These are phyloP conservation scores for Pinus tabuliformis DNA, from an alignment of 75 land plant genomes.

Conservation along the genomic window DNA sequence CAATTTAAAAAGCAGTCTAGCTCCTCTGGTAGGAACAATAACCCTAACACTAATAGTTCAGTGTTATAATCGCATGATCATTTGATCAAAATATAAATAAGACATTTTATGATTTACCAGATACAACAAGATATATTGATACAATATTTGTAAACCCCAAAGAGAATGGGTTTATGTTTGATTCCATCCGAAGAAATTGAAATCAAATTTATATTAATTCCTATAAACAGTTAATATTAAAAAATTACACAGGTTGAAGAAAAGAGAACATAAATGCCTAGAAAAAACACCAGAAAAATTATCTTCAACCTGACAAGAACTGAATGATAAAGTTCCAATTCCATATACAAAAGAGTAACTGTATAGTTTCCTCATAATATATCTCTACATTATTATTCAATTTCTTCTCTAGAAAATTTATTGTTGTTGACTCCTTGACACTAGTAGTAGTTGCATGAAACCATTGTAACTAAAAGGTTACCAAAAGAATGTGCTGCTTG, in stretches of 20 bases:
- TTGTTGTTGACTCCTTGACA: conserved; percentile 84
- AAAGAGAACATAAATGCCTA: too few relatives aligned
- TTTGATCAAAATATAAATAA: not conserved
- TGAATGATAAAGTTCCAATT: conserved; percentile 1
- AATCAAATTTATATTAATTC: too few relatives aligned
- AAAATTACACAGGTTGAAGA: too few relatives aligned
- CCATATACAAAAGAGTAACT: conserved; percentile 36
- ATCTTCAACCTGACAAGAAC: not conserved
- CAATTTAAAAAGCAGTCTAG: not conserved
- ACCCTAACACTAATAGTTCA: not conserved
- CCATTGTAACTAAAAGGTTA: not conserved
- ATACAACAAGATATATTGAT: not conserved
- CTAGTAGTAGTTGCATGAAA: conserved; percentile 89
- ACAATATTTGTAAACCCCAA: not conserved
- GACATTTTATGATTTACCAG: not conserved
- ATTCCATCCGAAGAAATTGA: not conserved
- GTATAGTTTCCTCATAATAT: conserved; percentile 88
- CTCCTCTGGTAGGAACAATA: too few relatives aligned
- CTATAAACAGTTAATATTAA: too few relatives aligned
- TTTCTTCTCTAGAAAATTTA: conserved; percentile 92
- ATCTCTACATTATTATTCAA: conserved; percentile 83
- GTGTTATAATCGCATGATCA: not conserved
- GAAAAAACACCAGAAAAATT: not conserved
- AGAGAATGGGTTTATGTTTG: not conserved
- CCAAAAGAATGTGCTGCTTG: too few relatives aligned